Base-by-base conservation (phyloP, 2,329 filamentous ascomycete species). In the Exserohilum turcica region DNA sequence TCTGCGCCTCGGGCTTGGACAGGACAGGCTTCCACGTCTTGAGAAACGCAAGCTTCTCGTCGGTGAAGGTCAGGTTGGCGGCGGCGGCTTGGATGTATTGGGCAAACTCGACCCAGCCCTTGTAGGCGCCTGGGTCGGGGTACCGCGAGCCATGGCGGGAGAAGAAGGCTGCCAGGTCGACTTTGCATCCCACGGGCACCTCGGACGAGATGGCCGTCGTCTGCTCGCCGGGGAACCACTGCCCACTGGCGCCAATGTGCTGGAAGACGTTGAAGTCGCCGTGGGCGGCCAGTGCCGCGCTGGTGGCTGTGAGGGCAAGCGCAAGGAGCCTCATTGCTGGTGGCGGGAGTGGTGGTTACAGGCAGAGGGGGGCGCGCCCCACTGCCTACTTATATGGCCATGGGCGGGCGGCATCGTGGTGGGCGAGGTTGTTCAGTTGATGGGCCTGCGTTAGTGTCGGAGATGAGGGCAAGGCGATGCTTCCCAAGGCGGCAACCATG, bases 101-200 rank as follows among this genome's bases (percentile, higher is more conserved):
- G 16, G 61, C 54, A 36, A 79, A 65, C 9, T 63, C 63, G 3
- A 67, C 60, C 86, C 86, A 89, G 39, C 78, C 77, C 5, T 75
- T 73, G 54, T 87, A 86, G 5, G 86, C 84, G 3, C 84, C 83
- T 1, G 73, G 73, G 57, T 87, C 86, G 0, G 85, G 85, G 63
- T 82, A 89, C 36, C 85, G 78, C 36, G 83, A 86, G 15, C 86
- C 86, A 73, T 87, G 86, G 15, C 85, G 80, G 2, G 79, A 78
- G 29, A 85, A 74, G 56, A 85, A 87, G 5, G 83, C 82, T 43
- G 82, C 84, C 61, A 85, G 80, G 53, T 88, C 83, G 3, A 88
- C 80, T 8, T 73, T 74, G 66, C 86, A 88, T 37, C 79, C 77
- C 1, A 80, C 75, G 0, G 85, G 85, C 1, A 84, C 75, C 3